Conservation (phyloP, 805 yeast genomes). For the Millerago galiae region DNA sequence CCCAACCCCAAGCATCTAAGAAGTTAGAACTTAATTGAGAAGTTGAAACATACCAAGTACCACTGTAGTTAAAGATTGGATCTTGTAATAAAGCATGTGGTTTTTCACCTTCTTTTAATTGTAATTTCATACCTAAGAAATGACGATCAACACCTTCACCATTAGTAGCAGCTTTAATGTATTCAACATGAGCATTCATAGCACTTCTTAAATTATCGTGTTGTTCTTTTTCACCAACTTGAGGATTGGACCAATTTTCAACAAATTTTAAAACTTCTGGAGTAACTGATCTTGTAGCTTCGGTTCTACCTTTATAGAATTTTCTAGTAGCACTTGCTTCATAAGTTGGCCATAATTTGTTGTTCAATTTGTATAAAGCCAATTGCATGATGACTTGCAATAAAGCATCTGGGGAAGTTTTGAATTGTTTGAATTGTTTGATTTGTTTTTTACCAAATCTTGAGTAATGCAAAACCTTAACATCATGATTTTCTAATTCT, state of each 20-base stretch:
- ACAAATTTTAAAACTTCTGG: conserved; percentile 65
- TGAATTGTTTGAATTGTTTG: conserved; percentile 74
- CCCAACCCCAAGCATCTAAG: conserved; percentile 93
- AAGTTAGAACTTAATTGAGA: conserved; percentile 82
- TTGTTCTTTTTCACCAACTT: conserved; percentile 43
- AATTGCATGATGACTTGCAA: conserved; percentile 88
- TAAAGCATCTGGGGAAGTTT: conserved; percentile 88
- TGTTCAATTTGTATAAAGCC: conserved; percentile 79
- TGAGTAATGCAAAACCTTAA: conserved; percentile 71
- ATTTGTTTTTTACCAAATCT: conserved; percentile 84
- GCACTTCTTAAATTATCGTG: conserved; percentile 67
- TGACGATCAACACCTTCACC: conserved; percentile 95
- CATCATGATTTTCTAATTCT: conserved; percentile 56
- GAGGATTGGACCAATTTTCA: conserved; percentile 59
- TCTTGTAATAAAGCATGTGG: conserved; percentile 65
- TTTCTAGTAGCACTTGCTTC: conserved; percentile 94
- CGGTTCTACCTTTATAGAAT: conserved; percentile 87
- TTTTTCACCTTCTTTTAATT: conserved; percentile 50
- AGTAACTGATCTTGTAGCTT: conserved; percentile 84
- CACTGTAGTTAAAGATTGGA: conserved; percentile 68
- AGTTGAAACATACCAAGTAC: conserved; percentile 81
- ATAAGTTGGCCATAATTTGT: conserved; percentile 81
- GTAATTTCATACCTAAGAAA: conserved; percentile 77
- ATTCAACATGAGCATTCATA: conserved; percentile 63
- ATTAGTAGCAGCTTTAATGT: conserved; percentile 68